Evolutionary conservation across 768 basidiomycete species (phyloP), one percentile per base, ranked within the genome.

Genomic region (Coprinopsis sp.): DNA sequence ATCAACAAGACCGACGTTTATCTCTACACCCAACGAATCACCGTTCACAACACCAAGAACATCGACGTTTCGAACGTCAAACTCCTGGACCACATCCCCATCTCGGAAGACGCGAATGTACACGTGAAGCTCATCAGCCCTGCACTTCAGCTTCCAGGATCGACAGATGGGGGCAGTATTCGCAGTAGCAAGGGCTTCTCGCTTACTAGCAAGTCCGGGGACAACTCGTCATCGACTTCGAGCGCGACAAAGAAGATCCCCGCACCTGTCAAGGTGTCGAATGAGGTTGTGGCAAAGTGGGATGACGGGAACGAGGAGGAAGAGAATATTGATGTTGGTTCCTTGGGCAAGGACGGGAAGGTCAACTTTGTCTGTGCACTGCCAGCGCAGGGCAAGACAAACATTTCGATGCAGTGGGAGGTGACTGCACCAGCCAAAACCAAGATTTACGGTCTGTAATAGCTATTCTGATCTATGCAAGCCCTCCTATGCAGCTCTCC

Each of bases 1-100:
- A 66, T 65, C 53, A 56, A 37, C 37, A 70, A 71, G 46, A 57
- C 59, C 5, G 50, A 52, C 2, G 64, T 51, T 6, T 54, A 62
- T 11, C 44, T 57, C 11, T 65, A 54, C 53, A 58, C 61, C 1
- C 72, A 70, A 41, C 63, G 62, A 8, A 68, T 73, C 47, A 65
- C 64, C 0, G 53, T 71, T 3, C 53, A 59, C 53, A 73, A 71
- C 52, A 59, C 65, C 25, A 71, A 69, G 46, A 30, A 57, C 25
- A 34, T 54, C 11, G 33, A 55, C 1, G 43, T 64, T 21, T 44
- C 58, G 5, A 47, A 58, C 27, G 49, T 72, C 37, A 64, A 60
- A 33, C 44, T 71, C 39, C 33, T 70, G 23, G 70, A 69, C 38
- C 67, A 67, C 19, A 56, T 69, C 18, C 70, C 69, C 0, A 54